These are phyloP conservation scores for Trametes elegans DNA, from an alignment of 768 basidiomycete species.

Conservation along the genomic window DNA sequence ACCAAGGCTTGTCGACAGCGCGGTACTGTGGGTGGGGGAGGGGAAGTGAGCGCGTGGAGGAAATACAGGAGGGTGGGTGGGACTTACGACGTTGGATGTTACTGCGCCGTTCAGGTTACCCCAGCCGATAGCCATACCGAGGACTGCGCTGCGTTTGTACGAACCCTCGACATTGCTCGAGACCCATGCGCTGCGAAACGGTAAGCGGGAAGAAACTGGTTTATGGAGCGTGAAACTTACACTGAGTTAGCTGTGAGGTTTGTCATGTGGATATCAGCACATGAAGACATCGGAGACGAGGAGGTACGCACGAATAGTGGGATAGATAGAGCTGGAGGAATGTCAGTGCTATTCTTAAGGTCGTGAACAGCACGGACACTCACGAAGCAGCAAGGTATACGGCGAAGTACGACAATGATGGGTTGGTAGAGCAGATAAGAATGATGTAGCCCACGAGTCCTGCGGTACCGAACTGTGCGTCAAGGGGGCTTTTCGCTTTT, in stretches of 20 bases:
- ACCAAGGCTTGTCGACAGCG: slow-evolving; percentile 62
- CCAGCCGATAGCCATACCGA: slow-evolving; percentile 69
- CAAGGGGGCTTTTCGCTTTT: no score
- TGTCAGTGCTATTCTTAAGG: neutral
- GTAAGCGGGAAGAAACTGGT: neutral
- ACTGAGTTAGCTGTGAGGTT: slow-evolving; percentile 39
- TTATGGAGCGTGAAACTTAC: slow-evolving; percentile 31
- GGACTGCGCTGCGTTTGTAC: slow-evolving; percentile 68
- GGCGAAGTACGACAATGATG: slow-evolving; percentile 71
- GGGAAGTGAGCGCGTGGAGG: neutral
- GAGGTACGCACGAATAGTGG: slow-evolving; percentile 40
- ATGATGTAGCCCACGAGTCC: slow-evolving; percentile 66
- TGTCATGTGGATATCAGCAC: neutral
- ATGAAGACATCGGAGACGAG: neutral
- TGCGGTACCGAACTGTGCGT: slow-evolving; percentile 2
- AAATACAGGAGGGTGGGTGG: neutral
- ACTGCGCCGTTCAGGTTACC: slow-evolving; percentile 73
- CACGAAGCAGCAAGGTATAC: slow-evolving; percentile 69
- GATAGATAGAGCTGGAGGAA: slow-evolving; percentile 41
- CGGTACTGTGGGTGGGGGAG: slow-evolving; percentile 49
- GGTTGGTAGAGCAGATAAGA: slow-evolving; percentile 54
- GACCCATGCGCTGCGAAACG: slow-evolving; percentile 58
- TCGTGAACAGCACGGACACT: slow-evolving; percentile 32
- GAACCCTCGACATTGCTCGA: slow-evolving; percentile 71
- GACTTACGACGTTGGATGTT: slow-evolving; percentile 61